These are phyloP conservation scores for Clonostachys rhizophaga DNA, from an alignment of 2,329 filamentous ascomycete genomes.

Conservation along the genomic window DNA sequence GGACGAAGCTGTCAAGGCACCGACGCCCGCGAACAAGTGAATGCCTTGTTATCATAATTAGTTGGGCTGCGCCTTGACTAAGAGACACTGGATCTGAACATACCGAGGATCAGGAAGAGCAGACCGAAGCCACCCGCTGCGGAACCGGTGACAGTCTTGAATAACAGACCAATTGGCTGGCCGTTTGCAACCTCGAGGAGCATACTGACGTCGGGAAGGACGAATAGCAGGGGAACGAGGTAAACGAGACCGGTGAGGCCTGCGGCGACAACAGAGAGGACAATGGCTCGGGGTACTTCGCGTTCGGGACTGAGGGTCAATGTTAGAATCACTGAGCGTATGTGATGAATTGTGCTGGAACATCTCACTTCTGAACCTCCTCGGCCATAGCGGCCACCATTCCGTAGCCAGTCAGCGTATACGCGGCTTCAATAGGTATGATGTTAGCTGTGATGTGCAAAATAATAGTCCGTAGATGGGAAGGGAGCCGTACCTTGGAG, in stretches of 20 bases:
- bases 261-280: conserved; percentile 61
- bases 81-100: too few relatives aligned
- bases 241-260: conserved; percentile 60
- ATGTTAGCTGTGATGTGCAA: neutral
- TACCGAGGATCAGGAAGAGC: conserved; percentile 65
- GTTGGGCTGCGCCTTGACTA: too few relatives aligned
- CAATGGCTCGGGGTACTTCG: conserved; percentile 63
- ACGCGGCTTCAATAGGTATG: conserved; percentile 23
- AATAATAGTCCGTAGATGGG: conserved; percentile 33
- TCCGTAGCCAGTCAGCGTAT: conserved; percentile 40
- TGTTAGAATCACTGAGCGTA: too few relatives aligned
- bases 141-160: conserved; percentile 71
- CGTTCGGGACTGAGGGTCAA: conserved; percentile 31
- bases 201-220: conserved; percentile 61
- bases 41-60: conserved; percentile 37
- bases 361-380: conserved; percentile 47
- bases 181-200: conserved; percentile 64
- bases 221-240: conserved; percentile 70
- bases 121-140: conserved; percentile 70
- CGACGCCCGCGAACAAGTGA: conserved; percentile 71
- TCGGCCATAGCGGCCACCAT: conserved; percentile 51
- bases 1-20: conserved; percentile 68
- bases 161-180: conserved; percentile 71
- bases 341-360: too few relatives aligned
- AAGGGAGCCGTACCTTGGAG: conserved; percentile 34